These are phyloP conservation scores for Neonectria ditissima DNA, from an alignment of 2,329 filamentous ascomycete species.

Conservation along the genomic window DNA sequence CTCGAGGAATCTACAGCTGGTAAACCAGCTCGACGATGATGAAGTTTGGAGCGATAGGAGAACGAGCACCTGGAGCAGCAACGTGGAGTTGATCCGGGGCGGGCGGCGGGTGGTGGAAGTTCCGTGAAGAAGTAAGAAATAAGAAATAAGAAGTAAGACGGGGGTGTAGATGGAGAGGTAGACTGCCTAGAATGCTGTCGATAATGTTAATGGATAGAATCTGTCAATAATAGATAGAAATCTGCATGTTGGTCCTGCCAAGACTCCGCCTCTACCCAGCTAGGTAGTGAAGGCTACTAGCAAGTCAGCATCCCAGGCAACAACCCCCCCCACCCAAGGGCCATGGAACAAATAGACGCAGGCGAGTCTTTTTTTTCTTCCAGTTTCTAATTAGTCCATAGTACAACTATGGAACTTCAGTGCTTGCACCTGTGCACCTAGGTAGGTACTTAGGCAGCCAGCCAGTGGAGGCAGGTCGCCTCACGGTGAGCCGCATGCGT, in stretches of 20 bases:
- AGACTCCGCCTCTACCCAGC: too few relatives aligned
- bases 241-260: too few relatives aligned
- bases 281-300: too few relatives aligned
- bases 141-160: too few relatives aligned
- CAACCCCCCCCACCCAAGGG: background rate
- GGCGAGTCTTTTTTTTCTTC: background rate
- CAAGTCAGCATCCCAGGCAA: background rate
- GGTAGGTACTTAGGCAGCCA: too few relatives aligned
- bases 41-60: background rate
- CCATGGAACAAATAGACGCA: background rate
- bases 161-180: background rate
- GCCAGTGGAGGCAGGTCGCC: background rate
- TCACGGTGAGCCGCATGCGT: background rate
- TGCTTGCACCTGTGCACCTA: background rate
- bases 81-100: background rate
- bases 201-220: background rate
- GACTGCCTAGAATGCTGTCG: too few relatives aligned
- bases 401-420: background rate
- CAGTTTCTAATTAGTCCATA: background rate
- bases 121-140: background rate
- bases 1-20: background rate
- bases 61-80: background rate
- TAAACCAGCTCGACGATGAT: background rate
- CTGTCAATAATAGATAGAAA: background rate
- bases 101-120: background rate